These are phyloP conservation scores for Annulohypoxylon nitens DNA, from an alignment of 495 filamentous ascomycete species.

Conservation along the genomic window DNA sequence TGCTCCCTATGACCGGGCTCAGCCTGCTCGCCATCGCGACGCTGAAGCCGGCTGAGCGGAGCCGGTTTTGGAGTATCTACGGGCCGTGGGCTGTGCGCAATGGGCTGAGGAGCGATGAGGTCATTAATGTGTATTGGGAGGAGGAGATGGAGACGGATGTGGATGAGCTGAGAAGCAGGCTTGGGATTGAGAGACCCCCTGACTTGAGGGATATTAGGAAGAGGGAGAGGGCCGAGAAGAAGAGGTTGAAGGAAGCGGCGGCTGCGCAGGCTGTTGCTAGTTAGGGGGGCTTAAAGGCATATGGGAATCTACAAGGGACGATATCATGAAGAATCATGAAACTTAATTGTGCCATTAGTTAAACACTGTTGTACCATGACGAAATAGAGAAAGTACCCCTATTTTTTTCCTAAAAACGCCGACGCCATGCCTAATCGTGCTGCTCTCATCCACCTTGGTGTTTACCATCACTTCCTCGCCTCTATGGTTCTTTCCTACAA, in stretches of 20 bases:
- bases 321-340: background rate
- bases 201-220: constrained; percentile 87
- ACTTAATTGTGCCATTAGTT: constrained; percentile 28
- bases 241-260: constrained; percentile 68
- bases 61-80: constrained; percentile 79
- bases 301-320: background rate
- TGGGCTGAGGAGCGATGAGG: constrained; percentile 78
- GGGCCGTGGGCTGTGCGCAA: constrained; percentile 92
- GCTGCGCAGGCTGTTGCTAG: constrained; percentile 21
- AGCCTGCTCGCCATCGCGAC: constrained; percentile 75
- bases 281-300: background rate
- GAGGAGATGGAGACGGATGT: constrained; percentile 91
- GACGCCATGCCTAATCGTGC: constrained; percentile 40
- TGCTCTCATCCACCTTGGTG: background rate
- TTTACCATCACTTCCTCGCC: background rate
- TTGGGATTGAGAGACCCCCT: constrained; percentile 89
- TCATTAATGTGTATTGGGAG: constrained; percentile 99
- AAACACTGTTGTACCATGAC: constrained; percentile 33
- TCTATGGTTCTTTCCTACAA: constrained; percentile 43
- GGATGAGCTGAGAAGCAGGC: constrained; percentile 73
- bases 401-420: constrained; percentile 42
- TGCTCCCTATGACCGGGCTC: constrained; percentile 92
- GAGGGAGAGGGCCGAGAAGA: constrained; percentile 75
- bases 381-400: constrained; percentile 15
- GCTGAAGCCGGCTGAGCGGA: constrained; percentile 80